Evolutionary conservation across 139 green algal species (phyloP), one percentile per base, ranked within the genome.

Genomic region (Eudorina sp.): DNA sequence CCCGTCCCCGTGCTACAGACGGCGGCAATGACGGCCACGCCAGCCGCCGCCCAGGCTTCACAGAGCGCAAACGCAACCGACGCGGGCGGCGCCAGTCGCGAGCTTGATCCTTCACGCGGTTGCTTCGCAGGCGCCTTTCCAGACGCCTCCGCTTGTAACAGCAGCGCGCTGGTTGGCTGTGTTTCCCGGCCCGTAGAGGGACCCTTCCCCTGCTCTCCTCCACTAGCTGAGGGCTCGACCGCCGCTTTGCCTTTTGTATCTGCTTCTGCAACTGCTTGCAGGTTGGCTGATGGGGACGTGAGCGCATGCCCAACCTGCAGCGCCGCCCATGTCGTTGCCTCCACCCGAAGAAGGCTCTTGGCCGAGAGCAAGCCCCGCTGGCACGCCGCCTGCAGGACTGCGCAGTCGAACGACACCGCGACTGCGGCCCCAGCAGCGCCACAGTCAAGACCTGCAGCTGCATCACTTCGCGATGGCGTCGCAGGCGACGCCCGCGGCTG

Each of bases 321-420:
- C 18, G n/a, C 64, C n/a, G 2, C 23, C 80, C 79, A 83, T 3
- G 58, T 34, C 14, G n/a, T 38, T 0, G 55, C 69, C 46, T 79
- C 74, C 27, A 53, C 53, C 19, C 5, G 36, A 43, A 69, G 43
- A 29, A 78, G 21, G 29, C 11, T 11, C 60, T 21, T 11, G 2
- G 11, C 0, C 29, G 8, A 0, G 48, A 89, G 58, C 72, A 82
- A 46, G 23, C 53, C 38, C 13, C 70, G 73, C 34, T 31, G 38
- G 75, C 75, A 83, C 0, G 77, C 74, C 27, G 73, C 88, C 34
- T 75, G 62, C 27, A 76, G 84, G 64, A 87, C 80, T 0, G 80
- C 80, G 36, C 41, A 55, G 21, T 76, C 41, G 45, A 86, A 86
- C 2, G 80, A 43, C 8, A n/a, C 60, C 4, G 60, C 60, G 25